These are phyloP conservation scores for Panaeolus cyanescens DNA, from an alignment of 768 basidiomycete genomes.

Conservation along the genomic window DNA sequence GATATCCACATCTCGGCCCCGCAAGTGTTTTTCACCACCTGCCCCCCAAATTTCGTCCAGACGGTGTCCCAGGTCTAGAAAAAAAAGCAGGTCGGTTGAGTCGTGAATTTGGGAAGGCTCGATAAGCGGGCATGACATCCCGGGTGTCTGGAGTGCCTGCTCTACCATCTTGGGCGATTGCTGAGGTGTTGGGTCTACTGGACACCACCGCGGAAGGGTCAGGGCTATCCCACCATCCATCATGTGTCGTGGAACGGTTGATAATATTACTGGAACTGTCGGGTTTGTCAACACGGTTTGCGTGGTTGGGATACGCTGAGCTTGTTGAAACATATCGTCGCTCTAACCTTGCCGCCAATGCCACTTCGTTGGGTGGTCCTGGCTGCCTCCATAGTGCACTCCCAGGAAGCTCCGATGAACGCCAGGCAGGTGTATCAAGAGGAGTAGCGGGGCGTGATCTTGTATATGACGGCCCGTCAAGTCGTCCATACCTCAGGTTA, in stretches of 20 bases:
- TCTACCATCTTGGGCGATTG: background rate
- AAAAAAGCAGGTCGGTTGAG: background rate
- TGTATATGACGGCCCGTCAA: background rate
- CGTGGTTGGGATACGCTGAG: background rate
- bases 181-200: background rate
- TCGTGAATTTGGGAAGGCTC: background rate
- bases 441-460: background rate
- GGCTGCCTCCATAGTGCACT: slow-evolving; percentile 1
- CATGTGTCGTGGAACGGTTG: background rate
- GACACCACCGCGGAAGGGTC: background rate
- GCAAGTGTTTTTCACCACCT: background rate
- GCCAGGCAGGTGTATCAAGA: slow-evolving; percentile 48
- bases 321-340: background rate
- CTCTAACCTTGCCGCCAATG: background rate
- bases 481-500: background rate
- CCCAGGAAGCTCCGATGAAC: slow-evolving; percentile 34
- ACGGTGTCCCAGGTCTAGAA: background rate
- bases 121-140: background rate
- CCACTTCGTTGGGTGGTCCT: background rate
- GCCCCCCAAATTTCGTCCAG: background rate
- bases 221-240: background rate
- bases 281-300: background rate
- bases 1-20: too few relatives aligned
- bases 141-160: background rate
- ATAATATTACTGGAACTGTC: background rate